Evolutionary conservation across 176 grass and related monocot genomes (phyloP).

Genomic region (Sorghum bicolor): Sorghum_bicolor_NCBIv3 NC_012875.2:50104001-50104500

Average conservation of each 20-base stretch:
- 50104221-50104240: constrained; percentile 38
- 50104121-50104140: neutral
- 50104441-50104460: constrained; percentile 3
- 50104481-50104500: neutral
- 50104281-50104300: constrained; percentile 39
- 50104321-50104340: constrained; percentile 40
- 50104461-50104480: neutral
- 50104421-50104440: constrained; percentile 18
- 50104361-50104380: constrained; percentile 31
- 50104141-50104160: neutral
- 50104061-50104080: neutral
- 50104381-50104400: constrained; percentile 35
- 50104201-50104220: neutral
- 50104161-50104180: neutral
- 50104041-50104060: neutral
- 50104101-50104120: neutral
- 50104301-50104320: constrained; percentile 32
- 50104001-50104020: neutral
- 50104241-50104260: constrained; percentile 38
- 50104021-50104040: neutral
- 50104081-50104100: neutral
- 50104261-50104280: constrained; percentile 49
- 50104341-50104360: constrained; percentile 40
- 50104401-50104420: constrained; percentile 18
- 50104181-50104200: neutral